These are phyloP conservation scores for Nemania sp. DNA, from an alignment of 2,329 filamentous ascomycete species.

Conservation along the genomic window DNA sequence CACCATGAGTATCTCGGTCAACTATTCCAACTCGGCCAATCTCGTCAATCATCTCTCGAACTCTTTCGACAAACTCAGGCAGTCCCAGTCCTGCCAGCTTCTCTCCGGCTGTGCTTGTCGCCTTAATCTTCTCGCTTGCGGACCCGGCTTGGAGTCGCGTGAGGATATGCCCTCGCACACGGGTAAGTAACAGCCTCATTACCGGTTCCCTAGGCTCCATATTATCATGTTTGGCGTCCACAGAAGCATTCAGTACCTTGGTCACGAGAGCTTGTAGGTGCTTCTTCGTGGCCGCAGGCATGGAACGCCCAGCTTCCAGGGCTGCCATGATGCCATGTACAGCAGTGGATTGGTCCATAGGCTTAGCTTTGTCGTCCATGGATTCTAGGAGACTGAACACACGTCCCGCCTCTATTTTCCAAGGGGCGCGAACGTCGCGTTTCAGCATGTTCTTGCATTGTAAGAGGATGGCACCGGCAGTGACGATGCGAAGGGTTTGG, in stretches of 20 bases:
- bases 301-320: conserved; percentile 64
- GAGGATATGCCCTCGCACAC: conserved; percentile 68
- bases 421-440: conserved; percentile 75
- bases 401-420: conserved; percentile 74
- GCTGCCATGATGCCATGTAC: conserved; percentile 66
- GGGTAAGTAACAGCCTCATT: conserved; percentile 68
- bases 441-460: conserved; percentile 84
- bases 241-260: conserved; percentile 57
- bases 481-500: conserved; percentile 67
- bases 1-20: conserved; percentile 68
- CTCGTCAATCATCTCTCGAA: conserved; percentile 70
- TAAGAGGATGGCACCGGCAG: conserved; percentile 72
- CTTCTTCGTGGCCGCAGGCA: conserved; percentile 63
- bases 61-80: conserved; percentile 71
- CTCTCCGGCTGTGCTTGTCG: conserved; percentile 69
- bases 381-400: conserved; percentile 70
- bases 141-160: conserved; percentile 66
- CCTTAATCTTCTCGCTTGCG: conserved; percentile 70
- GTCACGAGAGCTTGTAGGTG: conserved; percentile 61
- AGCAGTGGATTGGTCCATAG: conserved; percentile 50
- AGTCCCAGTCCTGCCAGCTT: conserved; percentile 70
- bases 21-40: conserved; percentile 66
- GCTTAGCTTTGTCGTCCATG: conserved; percentile 48
- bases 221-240: conserved; percentile 47
- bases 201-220: conserved; percentile 57